Base-by-base conservation (phyloP, 2,329 filamentous ascomycete species). In the Didymella glomerata region DNA sequence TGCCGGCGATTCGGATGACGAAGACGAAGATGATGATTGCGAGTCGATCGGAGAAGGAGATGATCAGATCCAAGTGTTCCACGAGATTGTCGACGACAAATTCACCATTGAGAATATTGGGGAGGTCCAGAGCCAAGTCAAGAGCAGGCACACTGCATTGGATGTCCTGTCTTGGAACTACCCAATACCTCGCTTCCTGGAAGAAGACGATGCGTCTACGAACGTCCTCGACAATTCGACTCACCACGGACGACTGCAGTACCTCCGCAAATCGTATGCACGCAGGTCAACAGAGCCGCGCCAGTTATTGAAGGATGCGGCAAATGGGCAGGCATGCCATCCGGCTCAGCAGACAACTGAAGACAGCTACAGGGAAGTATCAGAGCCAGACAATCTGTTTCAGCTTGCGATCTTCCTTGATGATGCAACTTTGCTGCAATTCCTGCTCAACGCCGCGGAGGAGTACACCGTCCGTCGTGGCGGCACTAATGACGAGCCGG, bases 101-200 rank as follows among this genome's bases (percentile, higher is more conserved):
- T 91, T 90, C 72, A 95, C 91, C 0, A 84, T 94, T 51, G 90
- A 95, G 16, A 87, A 92, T 65, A 83, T 95, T 57, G 90, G 90
- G 0, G 85, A 91, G 63, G 81, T 90, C 4, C 86, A 85, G 0
- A 88, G 85, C 69, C 83, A 89, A 54, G 89, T 92, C 58, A 88
- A 90, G 70, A 90, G 89, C 56, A 77, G 81, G 16, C 77, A 83
- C 9, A 82, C 81, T 34, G 88, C 91, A 2, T 70, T 84, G 1
- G 63, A 74, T 0, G 73, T 90, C 55, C 73, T 93, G 5, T 64
- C 70, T 4, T 80, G 64, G 59, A 0, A 11, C 2, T 68, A 57
- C 45, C 62, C 65, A 11, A 58, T 54, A 2, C 58, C 49, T 41
- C 36, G 32, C n/a, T 68, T 61, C 9, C 49, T 63, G 18, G 49